These are phyloP conservation scores for Neofusicoccum ribis DNA, from an alignment of 2,329 filamentous ascomycete genomes.

Conservation along the genomic window DNA sequence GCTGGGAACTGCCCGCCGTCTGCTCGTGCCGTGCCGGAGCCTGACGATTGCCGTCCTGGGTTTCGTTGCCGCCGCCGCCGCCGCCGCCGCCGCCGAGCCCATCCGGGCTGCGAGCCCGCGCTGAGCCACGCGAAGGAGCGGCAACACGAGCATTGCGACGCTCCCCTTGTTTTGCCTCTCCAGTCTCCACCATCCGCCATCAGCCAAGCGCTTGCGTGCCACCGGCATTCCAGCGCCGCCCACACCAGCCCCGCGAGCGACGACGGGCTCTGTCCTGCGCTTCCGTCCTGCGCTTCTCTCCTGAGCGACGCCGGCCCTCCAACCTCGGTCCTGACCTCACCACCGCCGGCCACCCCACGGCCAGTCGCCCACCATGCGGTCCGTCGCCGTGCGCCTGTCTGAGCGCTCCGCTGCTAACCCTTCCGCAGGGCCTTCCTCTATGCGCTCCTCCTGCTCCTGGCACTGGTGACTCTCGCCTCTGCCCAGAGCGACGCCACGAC, in stretches of 20 bases:
- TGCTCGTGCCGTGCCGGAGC: conserved; percentile 8
- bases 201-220: background rate
- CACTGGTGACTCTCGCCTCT: conserved; percentile 24
- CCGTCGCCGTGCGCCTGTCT: background rate
- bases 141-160: conserved; percentile 6
- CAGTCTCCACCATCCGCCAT: background rate
- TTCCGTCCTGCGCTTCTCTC: conserved; percentile 1
- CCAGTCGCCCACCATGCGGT: conserved; percentile 17
- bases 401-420: background rate
- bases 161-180: background rate
- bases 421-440: conserved; percentile 6
- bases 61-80: background rate
- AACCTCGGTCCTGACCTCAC: background rate
- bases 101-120: background rate
- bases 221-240: conserved; percentile 1
- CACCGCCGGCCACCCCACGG: background rate
- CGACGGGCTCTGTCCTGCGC: background rate
- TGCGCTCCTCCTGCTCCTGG: conserved; percentile 16
- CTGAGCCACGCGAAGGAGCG: background rate
- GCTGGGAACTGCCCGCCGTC: background rate
- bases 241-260: background rate
- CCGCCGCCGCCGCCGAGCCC: background rate
- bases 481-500: conserved; percentile 23
- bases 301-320: background rate
- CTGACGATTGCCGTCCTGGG: background rate